Conservation (phyloP, 805 yeast species). For the Candida taoyuanica region DNA sequence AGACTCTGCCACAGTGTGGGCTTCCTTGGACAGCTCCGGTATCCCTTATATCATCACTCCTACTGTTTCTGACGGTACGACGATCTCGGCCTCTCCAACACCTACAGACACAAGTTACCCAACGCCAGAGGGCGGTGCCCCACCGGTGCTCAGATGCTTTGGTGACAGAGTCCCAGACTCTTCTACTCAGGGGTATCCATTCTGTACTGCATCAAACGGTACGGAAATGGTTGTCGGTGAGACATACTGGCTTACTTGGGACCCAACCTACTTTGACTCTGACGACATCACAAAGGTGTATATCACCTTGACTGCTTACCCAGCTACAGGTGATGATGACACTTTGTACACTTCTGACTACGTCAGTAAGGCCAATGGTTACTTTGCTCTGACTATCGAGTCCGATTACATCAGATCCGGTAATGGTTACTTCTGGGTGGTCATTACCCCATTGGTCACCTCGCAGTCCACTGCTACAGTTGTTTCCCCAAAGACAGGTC, state of each 20-base stretch:
- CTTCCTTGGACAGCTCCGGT: slow-evolving; percentile 39
- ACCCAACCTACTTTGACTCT: slow-evolving; percentile 40
- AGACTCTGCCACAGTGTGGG: slow-evolving; percentile 37
- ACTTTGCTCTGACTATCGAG: slow-evolving; percentile 32
- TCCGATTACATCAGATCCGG: slow-evolving; percentile 30
- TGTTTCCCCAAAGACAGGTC: slow-evolving; percentile 37
- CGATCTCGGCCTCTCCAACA: slow-evolving; percentile 39
- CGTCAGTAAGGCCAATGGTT: slow-evolving; percentile 36
- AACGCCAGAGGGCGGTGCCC: slow-evolving; percentile 34
- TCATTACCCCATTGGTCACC: slow-evolving; percentile 35
- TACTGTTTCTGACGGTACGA: slow-evolving; percentile 31
- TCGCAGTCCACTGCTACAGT: slow-evolving; percentile 33
- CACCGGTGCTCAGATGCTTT: slow-evolving; percentile 42
- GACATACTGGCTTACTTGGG: slow-evolving; percentile 47
- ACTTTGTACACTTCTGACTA: slow-evolving; percentile 32
- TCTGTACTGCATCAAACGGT: slow-evolving; percentile 37
- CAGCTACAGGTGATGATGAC: slow-evolving; percentile 30
- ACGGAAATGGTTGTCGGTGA: slow-evolving; percentile 43
- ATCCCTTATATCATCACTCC: slow-evolving; percentile 41
- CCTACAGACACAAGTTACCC: slow-evolving; percentile 34
- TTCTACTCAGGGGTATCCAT: slow-evolving; percentile 33
- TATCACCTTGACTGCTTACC: slow-evolving; percentile 32
- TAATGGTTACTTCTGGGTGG: slow-evolving; percentile 35
- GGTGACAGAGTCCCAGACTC: slow-evolving; percentile 36
- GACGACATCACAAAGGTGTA: slow-evolving; percentile 32